Base-by-base conservation (phyloP, 306 rosid species). In the Quercus dentata region DNA sequence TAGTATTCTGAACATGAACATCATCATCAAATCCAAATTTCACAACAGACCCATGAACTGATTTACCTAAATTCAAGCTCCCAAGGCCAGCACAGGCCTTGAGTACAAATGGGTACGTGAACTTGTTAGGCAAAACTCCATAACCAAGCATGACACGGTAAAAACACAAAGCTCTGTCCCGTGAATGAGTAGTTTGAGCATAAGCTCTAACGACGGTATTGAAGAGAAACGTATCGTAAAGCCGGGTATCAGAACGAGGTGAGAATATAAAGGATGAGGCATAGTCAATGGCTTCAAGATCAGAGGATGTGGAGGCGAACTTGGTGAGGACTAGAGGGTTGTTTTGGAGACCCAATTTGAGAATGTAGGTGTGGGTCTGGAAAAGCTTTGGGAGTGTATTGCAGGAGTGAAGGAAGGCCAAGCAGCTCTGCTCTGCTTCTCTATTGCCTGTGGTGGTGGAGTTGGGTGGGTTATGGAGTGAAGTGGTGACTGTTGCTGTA, bases 301-400 rank as follows among this genome's bases (percentile, higher is more conserved):
- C 78, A 25, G 97, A 91, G 54, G 97, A 89, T 12, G 86, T 74
- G 81, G 97, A 74, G 5, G 92, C 88, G 85, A 92, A 94, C 79
- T 94, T 94, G 76, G 98, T 92, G 86, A 92, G 97, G 25, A 94
- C 92, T 4, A 92, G 75, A 0, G 94, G 91, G 84, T 92, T 92
- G 86, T 81, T 90, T 14, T 68, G 82, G 68, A 94, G 92, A 3
- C 98, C 98, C 27, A 75, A 11, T 74, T 94, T 94, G 78, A 88
- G 81, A 17, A 94, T 85, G 54, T 85, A 84, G 9, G 92, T 71
- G 17, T 87, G 98, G 88, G 89, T 58, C 86, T 91, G 97, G 3
- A 81, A 51, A 64, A 94, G 86, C 41, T 80, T 78, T 2, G 84
- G 5, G 63, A 88, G 27, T 8, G 84, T 67, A 80, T 79, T 27